Evolutionary conservation across 2,329 filamentous ascomycete species (phyloP), one percentile per base, ranked within the genome.

Genomic region (Monosporascus sp.): DNA sequence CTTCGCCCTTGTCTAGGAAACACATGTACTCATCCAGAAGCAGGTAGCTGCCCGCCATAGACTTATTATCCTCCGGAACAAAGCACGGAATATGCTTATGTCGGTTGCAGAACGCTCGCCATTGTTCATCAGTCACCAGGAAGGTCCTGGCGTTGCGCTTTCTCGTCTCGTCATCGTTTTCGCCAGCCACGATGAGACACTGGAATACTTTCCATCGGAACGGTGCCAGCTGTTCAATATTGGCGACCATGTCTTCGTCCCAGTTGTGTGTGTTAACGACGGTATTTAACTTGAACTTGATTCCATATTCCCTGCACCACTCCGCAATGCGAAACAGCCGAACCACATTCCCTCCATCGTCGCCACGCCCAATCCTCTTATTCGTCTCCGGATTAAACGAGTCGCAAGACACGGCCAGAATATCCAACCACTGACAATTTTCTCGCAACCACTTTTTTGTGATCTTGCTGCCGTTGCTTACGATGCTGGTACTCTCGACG

Each of bases 241-340:
- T 60, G 15, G 53, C 59, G 41, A 67, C 70, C 76, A 79, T 79
- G 55, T 78, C 74, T 62, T 83, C 79, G 2, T 74, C 50, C 63
- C 67, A 76, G 58, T 82, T 82, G 49, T 74, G 64, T 2, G 58
- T 65, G 60, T 72, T 74, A 3, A 82, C 73, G 1, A 82, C 79
- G 0, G 79, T 82, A 65, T 83, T 83, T 49, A 82, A 62, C 68
- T 83, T 82, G 69, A 83, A 81, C 64, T 74, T 78, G 62, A 82
- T 74, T 1, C 71, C 71, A 24, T 72, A 72, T 52, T 74, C 53
- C 3, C 62, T 59, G 63, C 80, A 83, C 72, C 75, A 77, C 6
- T 64, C 62, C 5, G 66, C 63, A 55, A 82, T 72, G 14, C 65
- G 59, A 49, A 72, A 74, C 1, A 82, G 67, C 50, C 74, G 68